Percentiles rank a stretch among this genome's conserved stretches.
These are phyloP conservation scores for Acacia crassicarpa DNA, from an alignment of 306 rosid species.

Conservation along the genomic window DNA sequence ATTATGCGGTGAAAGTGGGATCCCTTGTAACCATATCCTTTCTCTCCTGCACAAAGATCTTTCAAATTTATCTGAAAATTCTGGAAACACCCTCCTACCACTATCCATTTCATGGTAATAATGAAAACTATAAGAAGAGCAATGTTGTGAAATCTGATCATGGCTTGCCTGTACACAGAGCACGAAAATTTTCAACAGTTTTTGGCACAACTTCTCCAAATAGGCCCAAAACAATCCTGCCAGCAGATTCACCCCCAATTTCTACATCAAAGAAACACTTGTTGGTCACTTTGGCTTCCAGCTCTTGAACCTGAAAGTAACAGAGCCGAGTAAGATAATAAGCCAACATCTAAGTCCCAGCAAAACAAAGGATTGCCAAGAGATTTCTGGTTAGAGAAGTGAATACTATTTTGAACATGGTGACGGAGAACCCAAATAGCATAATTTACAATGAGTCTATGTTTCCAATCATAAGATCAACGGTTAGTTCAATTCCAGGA, in stretches of 20 bases:
- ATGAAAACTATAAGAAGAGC: conserved; percentile 22
- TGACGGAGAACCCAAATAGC: conserved; percentile 9
- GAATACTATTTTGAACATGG: background rate
- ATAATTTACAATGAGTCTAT: background rate
- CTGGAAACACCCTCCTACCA: background rate
- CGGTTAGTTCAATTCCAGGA: conserved; percentile 1
- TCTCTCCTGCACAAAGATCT: conserved; percentile 69
- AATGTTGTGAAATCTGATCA: conserved; percentile 4
- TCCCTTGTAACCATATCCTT: conserved; percentile 93
- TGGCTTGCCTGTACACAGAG: conserved; percentile 79
- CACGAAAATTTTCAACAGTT: conserved; percentile 87
- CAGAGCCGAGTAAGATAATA: conserved; percentile 23
- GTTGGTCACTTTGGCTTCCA: conserved; percentile 76
- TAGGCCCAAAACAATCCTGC: conserved; percentile 71
- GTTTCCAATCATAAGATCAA: background rate
- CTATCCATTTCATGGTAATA: conserved; percentile 19
- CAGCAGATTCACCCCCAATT: conserved; percentile 65
- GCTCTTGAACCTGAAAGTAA: conserved; percentile 57
- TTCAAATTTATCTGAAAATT: conserved; percentile 23
- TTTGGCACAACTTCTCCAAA: conserved; percentile 79
- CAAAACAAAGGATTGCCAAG: conserved; percentile 1
- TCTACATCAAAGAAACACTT: conserved; percentile 84
- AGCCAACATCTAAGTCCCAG: conserved; percentile 12
- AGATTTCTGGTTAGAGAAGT: background rate
- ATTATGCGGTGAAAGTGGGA: conserved; percentile 89